Conservation (phyloP, 495 filamentous ascomycete genomes). For the Penicillium mononematosum region DNA sequence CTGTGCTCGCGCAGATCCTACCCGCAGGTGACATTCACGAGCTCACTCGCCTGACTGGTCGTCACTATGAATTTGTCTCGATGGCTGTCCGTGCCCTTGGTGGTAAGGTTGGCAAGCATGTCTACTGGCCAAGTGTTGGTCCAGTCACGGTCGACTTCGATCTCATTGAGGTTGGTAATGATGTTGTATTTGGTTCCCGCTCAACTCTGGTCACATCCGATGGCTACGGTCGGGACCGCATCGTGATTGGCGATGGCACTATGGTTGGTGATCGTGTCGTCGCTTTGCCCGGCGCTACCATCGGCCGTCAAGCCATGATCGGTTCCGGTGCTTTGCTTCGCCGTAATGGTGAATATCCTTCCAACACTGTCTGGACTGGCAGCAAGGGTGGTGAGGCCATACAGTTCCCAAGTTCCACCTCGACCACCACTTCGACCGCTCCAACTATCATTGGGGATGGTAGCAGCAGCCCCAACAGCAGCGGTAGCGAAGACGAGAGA, state of each 20-base stretch:
- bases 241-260: slow-evolving; percentile 39
- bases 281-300: slow-evolving; percentile 38
- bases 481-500: slow-evolving; percentile 11
- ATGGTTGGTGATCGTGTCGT: slow-evolving; percentile 49
- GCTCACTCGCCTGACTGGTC: slow-evolving; percentile 22
- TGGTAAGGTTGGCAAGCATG: slow-evolving; percentile 41
- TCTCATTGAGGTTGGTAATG: slow-evolving; percentile 46
- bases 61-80: slow-evolving; percentile 47
- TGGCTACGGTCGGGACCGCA: slow-evolving; percentile 37
- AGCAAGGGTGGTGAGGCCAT: slow-evolving; percentile 42
- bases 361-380: slow-evolving; percentile 44
- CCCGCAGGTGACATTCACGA: slow-evolving; percentile 32
- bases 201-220: slow-evolving; percentile 46
- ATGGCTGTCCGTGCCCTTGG: slow-evolving; percentile 40
- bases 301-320: slow-evolving; percentile 39
- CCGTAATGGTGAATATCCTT: slow-evolving; percentile 33
- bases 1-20: slow-evolving; percentile 33
- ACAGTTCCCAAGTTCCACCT: slow-evolving; percentile 31
- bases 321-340: slow-evolving; percentile 46
- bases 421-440: slow-evolving; percentile 18
- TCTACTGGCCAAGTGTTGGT: slow-evolving; percentile 52
- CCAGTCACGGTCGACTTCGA: slow-evolving; percentile 45
- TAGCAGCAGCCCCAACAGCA: slow-evolving; percentile 11
- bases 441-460: slow-evolving; percentile 12
- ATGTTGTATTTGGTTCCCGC: slow-evolving; percentile 50